These are phyloP conservation scores for Lojkania enalia DNA, from an alignment of 2,329 filamentous ascomycete genomes.

Conservation along the genomic window DNA sequence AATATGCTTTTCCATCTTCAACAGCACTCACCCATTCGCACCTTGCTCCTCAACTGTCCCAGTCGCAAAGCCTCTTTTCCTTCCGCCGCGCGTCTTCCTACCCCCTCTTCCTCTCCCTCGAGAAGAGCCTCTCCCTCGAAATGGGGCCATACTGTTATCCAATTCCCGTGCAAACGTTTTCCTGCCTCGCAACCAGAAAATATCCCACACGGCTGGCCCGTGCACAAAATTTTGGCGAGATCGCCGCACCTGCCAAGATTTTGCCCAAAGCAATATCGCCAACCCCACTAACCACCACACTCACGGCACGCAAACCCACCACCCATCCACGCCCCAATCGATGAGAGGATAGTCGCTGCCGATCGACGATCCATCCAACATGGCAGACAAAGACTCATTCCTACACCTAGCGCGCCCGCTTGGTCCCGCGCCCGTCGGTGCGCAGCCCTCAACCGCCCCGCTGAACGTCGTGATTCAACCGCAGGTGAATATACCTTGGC, in stretches of 20 bases:
- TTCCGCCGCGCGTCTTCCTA: slow-evolving; percentile 35
- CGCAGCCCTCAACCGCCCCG: slow-evolving; percentile 85
- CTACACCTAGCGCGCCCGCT: slow-evolving; percentile 93
- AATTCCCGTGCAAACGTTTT: neutral
- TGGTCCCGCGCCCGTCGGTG: slow-evolving; percentile 76
- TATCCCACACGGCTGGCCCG: slow-evolving; percentile 30
- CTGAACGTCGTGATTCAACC: slow-evolving; percentile 94
- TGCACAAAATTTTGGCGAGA: slow-evolving; percentile 29
- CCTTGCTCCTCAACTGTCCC: slow-evolving; percentile 21
- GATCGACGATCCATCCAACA: slow-evolving; percentile 58
- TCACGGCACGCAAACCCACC: slow-evolving; percentile 17
- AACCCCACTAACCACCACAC: slow-evolving; percentile 16
- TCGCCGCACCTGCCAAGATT: slow-evolving; percentile 37
- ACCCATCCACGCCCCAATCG: slow-evolving; percentile 19
- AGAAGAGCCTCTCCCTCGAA: slow-evolving; percentile 31
- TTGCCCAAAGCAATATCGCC: slow-evolving; percentile 36
- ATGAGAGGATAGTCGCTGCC: slow-evolving; percentile 4
- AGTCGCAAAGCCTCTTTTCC: slow-evolving; percentile 32
- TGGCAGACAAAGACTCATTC: slow-evolving; percentile 85
- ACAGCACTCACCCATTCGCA: slow-evolving; percentile 37
- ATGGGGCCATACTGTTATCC: slow-evolving; percentile 23
- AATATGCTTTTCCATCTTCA: neutral
- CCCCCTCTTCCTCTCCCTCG: slow-evolving; percentile 27
- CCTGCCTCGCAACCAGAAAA: slow-evolving; percentile 8
- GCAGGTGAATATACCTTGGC: slow-evolving; percentile 65